Evolutionary conservation across 2,329 filamentous ascomycete genomes (phyloP).

Genomic region (Arthrobotrys iridis): DNA sequence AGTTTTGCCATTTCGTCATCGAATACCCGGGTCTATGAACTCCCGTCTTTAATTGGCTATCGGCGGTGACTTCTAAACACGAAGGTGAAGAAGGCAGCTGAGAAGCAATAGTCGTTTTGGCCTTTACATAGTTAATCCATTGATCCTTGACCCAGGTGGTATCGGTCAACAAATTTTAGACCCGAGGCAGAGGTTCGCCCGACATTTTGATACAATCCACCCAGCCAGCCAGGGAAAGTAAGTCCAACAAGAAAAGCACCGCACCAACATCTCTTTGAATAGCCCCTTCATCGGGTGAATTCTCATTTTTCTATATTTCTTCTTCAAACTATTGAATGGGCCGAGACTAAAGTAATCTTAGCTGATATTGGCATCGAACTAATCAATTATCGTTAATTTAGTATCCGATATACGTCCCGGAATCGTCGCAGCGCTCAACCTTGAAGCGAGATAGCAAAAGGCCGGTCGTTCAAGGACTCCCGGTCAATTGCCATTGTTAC

Average conservation of each 20-base stretch:
- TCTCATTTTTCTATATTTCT: constrained; percentile 16
- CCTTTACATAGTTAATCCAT: constrained; percentile 36
- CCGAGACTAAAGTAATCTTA: constrained; percentile 50
- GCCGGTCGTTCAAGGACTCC: constrained; percentile 28
- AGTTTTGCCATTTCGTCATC: constrained; percentile 52
- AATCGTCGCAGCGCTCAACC: constrained; percentile 30
- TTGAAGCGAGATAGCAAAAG: constrained; percentile 48
- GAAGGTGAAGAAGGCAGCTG: constrained; percentile 52
- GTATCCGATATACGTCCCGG: constrained; percentile 48
- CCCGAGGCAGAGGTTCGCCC: constrained; percentile 52
- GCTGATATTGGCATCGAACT: constrained; percentile 42
- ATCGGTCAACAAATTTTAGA: constrained; percentile 53
- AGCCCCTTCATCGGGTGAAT: constrained; percentile 44
- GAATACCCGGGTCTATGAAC: constrained; percentile 5
- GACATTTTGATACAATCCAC: constrained; percentile 52
- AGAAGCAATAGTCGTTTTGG: constrained; percentile 29
- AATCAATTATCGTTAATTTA: constrained; percentile 18
- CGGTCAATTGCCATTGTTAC: constrained; percentile 20
- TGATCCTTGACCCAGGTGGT: constrained; percentile 48
- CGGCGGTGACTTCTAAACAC: constrained; percentile 10
- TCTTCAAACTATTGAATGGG: constrained; percentile 21
- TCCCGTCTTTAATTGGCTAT: constrained; percentile 27
- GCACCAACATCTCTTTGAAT: constrained; percentile 47
- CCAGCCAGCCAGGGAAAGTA: constrained; percentile 47
- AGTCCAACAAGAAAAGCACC: constrained; percentile 55